Percentiles rank a stretch among this genome's conserved stretches.
These are phyloP conservation scores for Nicotiana tomentosiformis DNA, from an alignment of 257 asterid genomes.

Conservation along the genomic window DNA sequence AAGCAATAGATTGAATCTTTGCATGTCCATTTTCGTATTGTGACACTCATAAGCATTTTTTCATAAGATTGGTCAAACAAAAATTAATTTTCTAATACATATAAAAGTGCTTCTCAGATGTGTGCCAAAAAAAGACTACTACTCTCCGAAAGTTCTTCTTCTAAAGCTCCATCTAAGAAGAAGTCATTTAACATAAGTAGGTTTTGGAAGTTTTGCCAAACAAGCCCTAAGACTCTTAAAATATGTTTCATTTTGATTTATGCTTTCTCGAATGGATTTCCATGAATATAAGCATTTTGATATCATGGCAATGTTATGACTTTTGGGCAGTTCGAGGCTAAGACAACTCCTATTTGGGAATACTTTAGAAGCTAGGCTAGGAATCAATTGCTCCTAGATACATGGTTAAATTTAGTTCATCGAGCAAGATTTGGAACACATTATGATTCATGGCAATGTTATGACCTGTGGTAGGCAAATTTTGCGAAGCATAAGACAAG, in stretches of 20 bases:
- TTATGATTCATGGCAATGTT: slow-evolving; percentile 1
- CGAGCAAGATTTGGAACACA: neutral
- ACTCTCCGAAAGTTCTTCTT: neutral
- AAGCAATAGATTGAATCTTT: neutral
- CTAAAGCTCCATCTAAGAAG: neutral
- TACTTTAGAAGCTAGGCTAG: neutral
- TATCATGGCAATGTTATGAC: neutral
- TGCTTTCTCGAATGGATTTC: neutral
- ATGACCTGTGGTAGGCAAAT: neutral
- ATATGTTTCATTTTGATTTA: neutral
- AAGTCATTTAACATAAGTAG: neutral
- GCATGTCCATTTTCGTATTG: neutral
- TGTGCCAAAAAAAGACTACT: neutral
- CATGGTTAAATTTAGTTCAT: neutral
- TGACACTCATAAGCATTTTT: neutral
- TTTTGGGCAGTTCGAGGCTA: neutral
- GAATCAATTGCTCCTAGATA: neutral
- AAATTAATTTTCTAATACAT: neutral
- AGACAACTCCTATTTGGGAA: neutral
- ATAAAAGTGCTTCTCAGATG: neutral
- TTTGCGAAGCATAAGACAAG: slow-evolving; percentile 3
- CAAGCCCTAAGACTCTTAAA: neutral
- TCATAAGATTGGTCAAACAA: neutral
- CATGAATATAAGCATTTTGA: neutral
- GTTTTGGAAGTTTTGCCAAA: neutral